Percentiles rank a stretch among this genome's conserved stretches.
phyloP scores from a whole-genome alignment of 139 green algal species.

The Chlorella sorokiniana region DNA sequence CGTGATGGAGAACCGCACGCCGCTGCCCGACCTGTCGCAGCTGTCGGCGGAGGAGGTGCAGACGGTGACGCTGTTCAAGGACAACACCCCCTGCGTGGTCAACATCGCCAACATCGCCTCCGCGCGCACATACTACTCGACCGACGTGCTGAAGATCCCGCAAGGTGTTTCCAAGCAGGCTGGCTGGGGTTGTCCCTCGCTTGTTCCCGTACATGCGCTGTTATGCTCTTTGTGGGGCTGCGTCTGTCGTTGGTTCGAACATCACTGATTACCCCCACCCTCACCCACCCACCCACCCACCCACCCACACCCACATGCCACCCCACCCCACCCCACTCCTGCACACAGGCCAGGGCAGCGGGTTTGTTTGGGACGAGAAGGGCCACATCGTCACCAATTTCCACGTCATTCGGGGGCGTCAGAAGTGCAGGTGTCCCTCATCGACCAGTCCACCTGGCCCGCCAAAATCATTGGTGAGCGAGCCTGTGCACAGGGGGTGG shows the following conservation, averaged over 20 bases:
- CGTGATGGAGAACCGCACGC: conserved; percentile 40
- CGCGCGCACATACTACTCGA: conserved; percentile 27
- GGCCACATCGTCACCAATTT: conserved; percentile 83
- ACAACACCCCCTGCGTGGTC: conserved; percentile 66
- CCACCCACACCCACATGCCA: background rate
- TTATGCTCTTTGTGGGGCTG: background rate
- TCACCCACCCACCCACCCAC: too few relatives aligned
- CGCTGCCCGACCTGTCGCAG: conserved; percentile 27
- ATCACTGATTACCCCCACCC: background rate
- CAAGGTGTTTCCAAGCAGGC: too few relatives aligned
- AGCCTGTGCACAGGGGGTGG: background rate
- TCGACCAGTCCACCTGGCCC: conserved; percentile 56
- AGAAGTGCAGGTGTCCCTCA: conserved; percentile 50
- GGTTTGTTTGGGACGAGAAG: conserved; percentile 77
- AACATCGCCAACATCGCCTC: conserved; percentile 65
- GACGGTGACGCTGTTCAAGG: conserved; percentile 59
- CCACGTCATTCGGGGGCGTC: conserved; percentile 64
- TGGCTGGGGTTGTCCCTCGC: background rate
- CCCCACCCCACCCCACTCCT: background rate
- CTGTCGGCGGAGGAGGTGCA: conserved; percentile 52
- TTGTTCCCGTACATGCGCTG: background rate
- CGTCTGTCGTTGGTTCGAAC: background rate
- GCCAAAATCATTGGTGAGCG: conserved; percentile 49
- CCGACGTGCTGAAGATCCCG: conserved; percentile 57
- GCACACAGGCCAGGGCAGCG: conserved; percentile 54